Conservation (phyloP, 2,329 filamentous ascomycete genomes). For the Paraphoma chrysanthemicola region DNA sequence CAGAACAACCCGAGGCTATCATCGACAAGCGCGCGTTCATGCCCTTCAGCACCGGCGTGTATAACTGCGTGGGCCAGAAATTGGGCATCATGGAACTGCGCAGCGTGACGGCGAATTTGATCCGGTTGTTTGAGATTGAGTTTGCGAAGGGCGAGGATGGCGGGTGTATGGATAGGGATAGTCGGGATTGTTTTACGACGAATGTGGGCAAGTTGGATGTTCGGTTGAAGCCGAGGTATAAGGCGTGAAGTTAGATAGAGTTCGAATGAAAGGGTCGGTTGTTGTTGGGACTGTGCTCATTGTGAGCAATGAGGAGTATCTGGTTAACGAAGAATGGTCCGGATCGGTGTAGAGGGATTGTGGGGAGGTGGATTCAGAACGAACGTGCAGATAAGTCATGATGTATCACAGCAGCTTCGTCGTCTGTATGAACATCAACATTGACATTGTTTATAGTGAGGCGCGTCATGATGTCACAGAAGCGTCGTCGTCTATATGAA, state of each 20-base stretch:
- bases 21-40: constrained; percentile 66
- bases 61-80: constrained; percentile 75
- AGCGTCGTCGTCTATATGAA: too few relatives aligned
- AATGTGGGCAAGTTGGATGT: constrained; percentile 42
- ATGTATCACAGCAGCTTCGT: too few relatives aligned
- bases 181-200: constrained; percentile 37
- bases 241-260: constrained; percentile 3
- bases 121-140: constrained; percentile 66
- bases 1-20: constrained; percentile 25
- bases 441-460: too few relatives aligned
- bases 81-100: constrained; percentile 71
- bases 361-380: too few relatives aligned
- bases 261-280: neutral
- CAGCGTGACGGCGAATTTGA: constrained; percentile 64
- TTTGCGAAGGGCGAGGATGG: constrained; percentile 38
- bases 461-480: too few relatives aligned
- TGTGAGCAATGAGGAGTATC: too few relatives aligned
- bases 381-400: too few relatives aligned
- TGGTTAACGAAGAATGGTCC: too few relatives aligned
- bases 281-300: too few relatives aligned
- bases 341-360: too few relatives aligned
- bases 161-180: constrained; percentile 18
- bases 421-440: too few relatives aligned
- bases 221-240: constrained; percentile 22
- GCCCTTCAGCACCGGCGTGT: constrained; percentile 71